Conservation (phyloP, 768 basidiomycete genomes). For the Boletus coccyginus region DNA sequence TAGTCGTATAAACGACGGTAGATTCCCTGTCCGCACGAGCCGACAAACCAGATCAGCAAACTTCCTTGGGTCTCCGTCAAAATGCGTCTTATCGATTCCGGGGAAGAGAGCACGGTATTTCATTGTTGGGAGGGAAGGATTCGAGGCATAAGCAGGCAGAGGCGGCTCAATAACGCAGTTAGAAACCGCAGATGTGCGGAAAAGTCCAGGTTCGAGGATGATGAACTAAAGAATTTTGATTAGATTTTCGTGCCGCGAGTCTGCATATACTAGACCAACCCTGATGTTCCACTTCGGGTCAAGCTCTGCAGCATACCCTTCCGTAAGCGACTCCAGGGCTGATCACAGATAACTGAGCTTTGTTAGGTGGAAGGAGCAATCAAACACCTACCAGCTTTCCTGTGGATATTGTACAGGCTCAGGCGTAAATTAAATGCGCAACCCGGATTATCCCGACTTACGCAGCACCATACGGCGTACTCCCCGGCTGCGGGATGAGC, state of each 20-base stretch:
- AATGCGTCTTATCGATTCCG: conserved; percentile 15
- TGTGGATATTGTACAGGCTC: not conserved
- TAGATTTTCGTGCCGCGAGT: not conserved
- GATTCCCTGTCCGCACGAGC: conserved; percentile 14
- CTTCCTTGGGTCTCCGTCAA: conserved; percentile 24
- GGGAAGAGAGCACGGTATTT: conserved; percentile 21
- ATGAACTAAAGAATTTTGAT: conserved; percentile 13
- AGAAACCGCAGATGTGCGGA: conserved; percentile 20
- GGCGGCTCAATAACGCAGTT: conserved; percentile 12
- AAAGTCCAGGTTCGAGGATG: conserved; percentile 22
- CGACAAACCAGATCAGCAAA: conserved; percentile 20
- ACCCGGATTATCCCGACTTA: conserved; percentile 13
- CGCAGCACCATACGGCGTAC: conserved; percentile 27
- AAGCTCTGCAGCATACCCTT: conserved; percentile 30
- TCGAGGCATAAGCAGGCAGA: conserved; percentile 18
- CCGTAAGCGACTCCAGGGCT: conserved; percentile 35
- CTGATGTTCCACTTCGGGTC: conserved; percentile 38
- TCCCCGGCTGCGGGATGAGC: conserved; percentile 14
- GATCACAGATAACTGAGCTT: not conserved
- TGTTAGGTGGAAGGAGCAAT: not conserved
- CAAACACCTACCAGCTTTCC: conserved; percentile 19
- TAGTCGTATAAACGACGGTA: conserved; percentile 16
- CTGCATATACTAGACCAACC: conserved; percentile 12
- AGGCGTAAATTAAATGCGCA: not conserved
- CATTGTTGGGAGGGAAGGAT: conserved; percentile 26